Conservation (phyloP, 2,329 filamentous ascomycete genomes). For the Epichloe baconii region DNA sequence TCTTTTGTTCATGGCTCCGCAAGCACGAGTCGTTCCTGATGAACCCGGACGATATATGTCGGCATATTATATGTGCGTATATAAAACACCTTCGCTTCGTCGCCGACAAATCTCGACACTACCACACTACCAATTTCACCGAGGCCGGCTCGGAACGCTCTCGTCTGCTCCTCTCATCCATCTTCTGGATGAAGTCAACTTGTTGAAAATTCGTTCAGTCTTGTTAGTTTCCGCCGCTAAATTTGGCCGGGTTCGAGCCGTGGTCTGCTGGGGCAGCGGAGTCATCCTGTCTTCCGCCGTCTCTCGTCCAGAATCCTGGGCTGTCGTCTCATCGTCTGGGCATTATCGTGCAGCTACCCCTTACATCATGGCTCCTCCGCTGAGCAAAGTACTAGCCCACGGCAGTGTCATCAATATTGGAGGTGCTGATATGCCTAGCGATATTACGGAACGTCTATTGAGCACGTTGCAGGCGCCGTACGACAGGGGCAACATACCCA, state of each 20-base stretch:
- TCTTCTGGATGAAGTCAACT: neutral
- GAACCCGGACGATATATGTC: neutral
- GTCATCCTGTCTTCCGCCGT: neutral
- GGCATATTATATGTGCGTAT: neutral
- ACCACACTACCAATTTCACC: neutral
- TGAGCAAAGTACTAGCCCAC: constrained; percentile 8
- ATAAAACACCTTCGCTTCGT: neutral
- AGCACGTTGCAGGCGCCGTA: constrained; percentile 13
- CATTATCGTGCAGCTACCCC: neutral
- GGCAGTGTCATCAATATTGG: constrained; percentile 26
- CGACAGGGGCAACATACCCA: constrained; percentile 13
- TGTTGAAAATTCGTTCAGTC: neutral
- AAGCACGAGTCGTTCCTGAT: neutral
- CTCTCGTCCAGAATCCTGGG: neutral
- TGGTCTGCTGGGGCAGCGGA: neutral
- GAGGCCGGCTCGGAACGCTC: neutral
- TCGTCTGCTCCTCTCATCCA: neutral
- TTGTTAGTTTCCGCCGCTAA: neutral
- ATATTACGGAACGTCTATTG: constrained; percentile 16
- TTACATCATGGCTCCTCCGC: neutral
- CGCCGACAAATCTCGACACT: neutral
- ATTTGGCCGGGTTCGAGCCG: neutral
- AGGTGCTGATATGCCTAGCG: constrained; percentile 19
- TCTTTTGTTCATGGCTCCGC: neutral
- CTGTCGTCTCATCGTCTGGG: neutral